phyloP scores from a whole-genome alignment of 1,284 basidiomycete species.

The Trametes hirsuta region DNA sequence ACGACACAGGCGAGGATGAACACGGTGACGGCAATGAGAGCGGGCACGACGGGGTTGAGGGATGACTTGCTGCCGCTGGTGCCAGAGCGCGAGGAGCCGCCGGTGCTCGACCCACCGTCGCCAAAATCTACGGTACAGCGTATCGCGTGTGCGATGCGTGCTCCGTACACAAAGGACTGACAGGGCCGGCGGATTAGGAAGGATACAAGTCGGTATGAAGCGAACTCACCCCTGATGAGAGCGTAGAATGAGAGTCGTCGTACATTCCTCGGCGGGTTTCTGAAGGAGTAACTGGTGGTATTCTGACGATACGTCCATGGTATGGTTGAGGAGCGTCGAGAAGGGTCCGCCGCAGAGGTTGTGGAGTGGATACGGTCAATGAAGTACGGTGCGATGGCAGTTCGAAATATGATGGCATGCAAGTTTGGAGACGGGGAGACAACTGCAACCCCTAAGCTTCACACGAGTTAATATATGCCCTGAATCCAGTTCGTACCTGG shows the following conservation, averaged over 20 bases:
- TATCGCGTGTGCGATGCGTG: neutral
- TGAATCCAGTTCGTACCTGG: neutral
- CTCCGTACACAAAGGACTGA: neutral
- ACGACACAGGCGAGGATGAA: neutral
- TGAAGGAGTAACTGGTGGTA: no score
- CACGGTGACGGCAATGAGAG: neutral
- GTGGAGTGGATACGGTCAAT: neutral
- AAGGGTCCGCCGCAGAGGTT: neutral
- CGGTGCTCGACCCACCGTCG: neutral
- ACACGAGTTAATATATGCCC: neutral
- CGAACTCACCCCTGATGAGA: no score
- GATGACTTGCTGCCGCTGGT: neutral
- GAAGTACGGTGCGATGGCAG: neutral
- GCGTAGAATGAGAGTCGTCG: no score
- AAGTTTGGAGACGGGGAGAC: neutral
- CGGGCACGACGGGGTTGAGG: neutral
- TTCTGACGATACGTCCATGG: no score
- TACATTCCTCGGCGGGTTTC: no score
- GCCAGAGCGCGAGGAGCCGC: neutral
- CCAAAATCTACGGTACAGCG: neutral
- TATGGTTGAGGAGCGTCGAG: neutral
- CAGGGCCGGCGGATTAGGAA: neutral
- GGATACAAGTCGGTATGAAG: no score
- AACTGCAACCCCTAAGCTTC: neutral
- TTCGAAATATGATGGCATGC: conserved; percentile 1